These are phyloP conservation scores for Viola odorata DNA, from an alignment of 345 rosid species.

Conservation along the genomic window DNA sequence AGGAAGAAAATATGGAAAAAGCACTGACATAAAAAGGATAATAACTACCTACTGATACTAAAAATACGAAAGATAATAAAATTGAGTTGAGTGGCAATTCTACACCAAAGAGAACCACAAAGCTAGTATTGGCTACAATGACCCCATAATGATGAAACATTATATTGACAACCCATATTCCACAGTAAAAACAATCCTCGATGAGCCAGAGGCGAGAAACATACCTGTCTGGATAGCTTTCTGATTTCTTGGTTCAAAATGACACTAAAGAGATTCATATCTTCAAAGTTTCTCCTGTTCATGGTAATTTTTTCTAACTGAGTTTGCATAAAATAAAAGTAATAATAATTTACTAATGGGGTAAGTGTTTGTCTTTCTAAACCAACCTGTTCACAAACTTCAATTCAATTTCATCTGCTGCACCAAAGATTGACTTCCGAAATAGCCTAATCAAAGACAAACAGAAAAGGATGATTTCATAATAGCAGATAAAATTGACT, in stretches of 20 bases:
- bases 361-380: neutral
- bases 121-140: neutral
- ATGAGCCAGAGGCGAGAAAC: neutral
- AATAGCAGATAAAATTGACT: neutral
- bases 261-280: slow-evolving; percentile 70
- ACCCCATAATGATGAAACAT: neutral
- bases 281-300: slow-evolving; percentile 80
- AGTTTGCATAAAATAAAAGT: slow-evolving; percentile 6
- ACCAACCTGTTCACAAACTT: slow-evolving; percentile 88
- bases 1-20: neutral
- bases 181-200: neutral
- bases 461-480: neutral
- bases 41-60: neutral
- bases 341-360: neutral
- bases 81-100: neutral
- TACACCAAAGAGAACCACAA: neutral
- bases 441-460: slow-evolving; percentile 47
- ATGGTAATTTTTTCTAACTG: slow-evolving; percentile 15
- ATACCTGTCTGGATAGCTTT: slow-evolving; percentile 82
- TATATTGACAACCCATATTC: neutral
- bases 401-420: slow-evolving; percentile 91
- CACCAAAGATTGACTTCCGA: slow-evolving; percentile 91
- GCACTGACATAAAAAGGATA: neutral
- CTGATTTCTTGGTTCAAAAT: slow-evolving; percentile 93
- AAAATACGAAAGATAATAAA: neutral